Base-by-base conservation (phyloP, 495 filamentous ascomycete species). In the Penicillium parvum region DNA sequence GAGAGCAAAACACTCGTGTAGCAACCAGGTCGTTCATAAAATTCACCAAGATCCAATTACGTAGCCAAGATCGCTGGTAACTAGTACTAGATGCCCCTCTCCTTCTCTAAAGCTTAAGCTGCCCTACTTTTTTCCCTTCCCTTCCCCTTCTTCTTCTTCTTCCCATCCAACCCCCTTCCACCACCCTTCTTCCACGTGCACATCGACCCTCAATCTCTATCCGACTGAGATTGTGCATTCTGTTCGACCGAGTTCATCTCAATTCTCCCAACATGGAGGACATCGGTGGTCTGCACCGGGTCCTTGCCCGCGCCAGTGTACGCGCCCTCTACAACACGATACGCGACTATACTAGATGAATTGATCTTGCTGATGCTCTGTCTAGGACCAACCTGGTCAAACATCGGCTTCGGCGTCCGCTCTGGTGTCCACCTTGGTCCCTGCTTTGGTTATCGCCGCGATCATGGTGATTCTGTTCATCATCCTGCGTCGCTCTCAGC, bases 381-480 rank as follows among this genome's bases (percentile, higher is more conserved):
- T 39, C 18, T 10, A 47, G 43, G 56, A 61, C 22, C 49, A 60
- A 40, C 44, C 41, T 12, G 29, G 37, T 14, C 32, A 50, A 9
- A 43, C 57, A n/a, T 68, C 69, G 36, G 68, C 66, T 35, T 78
- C 76, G 8, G 61, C 71, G 11, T 77, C 75, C 26, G 72, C 73
- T 23, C 66, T 95, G 51, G 33, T 94, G 47, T 74, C 81, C 30
- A 91, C 88, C 11, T 66, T 96, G 23, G 70, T 79, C 8, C 88
- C 90, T 11, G 37, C 50, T 18, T n/a, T 57, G 32, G 32, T 58
- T 23, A 19, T 32, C 28, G 57, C 79, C 11, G 45, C 86, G n/a
- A 57, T 83, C 45, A 88, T 90, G 65, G 41, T 88, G 21, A 23
- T 69, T 17, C 52, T 87, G 34, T 98, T 96, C 74, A 63, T 95